A percentile compares a stretch with the other conserved stretches of the same genome.
Conservation (phyloP, 345 rosid species). For the Combretum micranthum region DNA sequence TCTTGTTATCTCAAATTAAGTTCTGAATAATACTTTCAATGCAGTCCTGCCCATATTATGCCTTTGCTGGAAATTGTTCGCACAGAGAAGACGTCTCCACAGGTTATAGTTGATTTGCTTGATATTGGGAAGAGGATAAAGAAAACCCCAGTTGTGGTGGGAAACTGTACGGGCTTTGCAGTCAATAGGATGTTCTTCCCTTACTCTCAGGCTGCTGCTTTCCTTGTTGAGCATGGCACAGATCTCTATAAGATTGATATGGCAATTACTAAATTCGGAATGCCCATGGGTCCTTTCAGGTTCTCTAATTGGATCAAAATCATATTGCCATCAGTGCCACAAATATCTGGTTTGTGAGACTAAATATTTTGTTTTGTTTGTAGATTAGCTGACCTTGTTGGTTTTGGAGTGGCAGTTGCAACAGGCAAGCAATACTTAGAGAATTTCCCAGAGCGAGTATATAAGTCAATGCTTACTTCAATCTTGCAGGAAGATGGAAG, state of each 20-base stretch:
- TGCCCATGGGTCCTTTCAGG: slow-evolving; percentile 37
- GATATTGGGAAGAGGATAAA: slow-evolving; percentile 22
- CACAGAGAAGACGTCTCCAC: slow-evolving; percentile 18
- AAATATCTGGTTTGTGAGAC: not conserved
- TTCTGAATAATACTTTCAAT: slow-evolving; percentile 3
- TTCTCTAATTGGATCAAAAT: not conserved
- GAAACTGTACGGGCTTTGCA: slow-evolving; percentile 24
- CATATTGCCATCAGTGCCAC: not conserved
- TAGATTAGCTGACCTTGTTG: slow-evolving; percentile 87
- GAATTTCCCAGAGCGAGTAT: slow-evolving; percentile 68
- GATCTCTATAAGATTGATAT: slow-evolving; percentile 18
- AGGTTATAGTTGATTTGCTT: slow-evolving; percentile 19
- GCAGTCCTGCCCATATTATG: slow-evolving; percentile 21
- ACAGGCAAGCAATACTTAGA: slow-evolving; percentile 62
- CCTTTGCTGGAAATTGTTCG: slow-evolving; percentile 26
- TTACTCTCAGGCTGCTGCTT: slow-evolving; percentile 14
- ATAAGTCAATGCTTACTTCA: slow-evolving; percentile 76
- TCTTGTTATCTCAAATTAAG: not conserved
- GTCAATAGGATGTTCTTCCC: slow-evolving; percentile 21
- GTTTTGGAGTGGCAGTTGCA: slow-evolving; percentile 84
- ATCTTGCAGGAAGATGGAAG: slow-evolving; percentile 92
- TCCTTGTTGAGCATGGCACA: slow-evolving; percentile 24
- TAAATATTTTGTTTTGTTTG: slow-evolving; percentile 6
- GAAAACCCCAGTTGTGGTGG: slow-evolving; percentile 24
- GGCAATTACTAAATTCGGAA: slow-evolving; percentile 20